Conservation (phyloP, 352 stramenopile species). For the Globisporangium uncinulatum region DNA sequence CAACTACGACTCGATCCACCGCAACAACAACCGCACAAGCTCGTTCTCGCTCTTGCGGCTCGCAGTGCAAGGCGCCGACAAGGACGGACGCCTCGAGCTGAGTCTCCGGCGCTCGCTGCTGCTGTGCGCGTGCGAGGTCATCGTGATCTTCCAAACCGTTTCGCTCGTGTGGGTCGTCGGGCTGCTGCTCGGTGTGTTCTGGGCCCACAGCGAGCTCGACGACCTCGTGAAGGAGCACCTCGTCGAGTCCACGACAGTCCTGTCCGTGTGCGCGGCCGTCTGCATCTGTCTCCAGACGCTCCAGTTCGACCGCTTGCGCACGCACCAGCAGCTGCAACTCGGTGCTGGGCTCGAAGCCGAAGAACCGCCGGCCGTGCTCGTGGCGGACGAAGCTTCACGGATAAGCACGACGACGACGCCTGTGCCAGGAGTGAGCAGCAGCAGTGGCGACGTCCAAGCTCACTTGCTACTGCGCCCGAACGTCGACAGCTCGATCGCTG, state of each 20-base stretch:
- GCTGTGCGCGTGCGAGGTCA: conserved; percentile 57
- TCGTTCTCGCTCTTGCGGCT: conserved; percentile 57
- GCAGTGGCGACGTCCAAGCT: conserved; percentile 7
- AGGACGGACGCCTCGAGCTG: conserved; percentile 23
- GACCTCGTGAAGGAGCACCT: conserved; percentile 29
- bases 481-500: conserved; percentile 29
- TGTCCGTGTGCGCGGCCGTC: conserved; percentile 24
- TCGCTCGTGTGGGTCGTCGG: conserved; percentile 43
- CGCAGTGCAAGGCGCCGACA: conserved; percentile 31
- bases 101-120: conserved; percentile 45
- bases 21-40: conserved; percentile 19
- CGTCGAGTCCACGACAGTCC: conserved; percentile 11
- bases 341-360: conserved; percentile 47
- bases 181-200: conserved; percentile 37
- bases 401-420: not conserved
- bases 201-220: conserved; percentile 39
- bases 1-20: conserved; percentile 17
- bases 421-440: too few species aligned
- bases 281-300: conserved; percentile 55
- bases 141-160: conserved; percentile 54
- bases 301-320: conserved; percentile 57
- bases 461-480: conserved; percentile 30
- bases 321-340: conserved; percentile 59
- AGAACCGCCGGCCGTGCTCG: conserved; percentile 20
- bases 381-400: conserved; percentile 4